phyloP scores from a whole-genome alignment of 2,329 filamentous ascomycete genomes.

The Venturia pyrina region DNA sequence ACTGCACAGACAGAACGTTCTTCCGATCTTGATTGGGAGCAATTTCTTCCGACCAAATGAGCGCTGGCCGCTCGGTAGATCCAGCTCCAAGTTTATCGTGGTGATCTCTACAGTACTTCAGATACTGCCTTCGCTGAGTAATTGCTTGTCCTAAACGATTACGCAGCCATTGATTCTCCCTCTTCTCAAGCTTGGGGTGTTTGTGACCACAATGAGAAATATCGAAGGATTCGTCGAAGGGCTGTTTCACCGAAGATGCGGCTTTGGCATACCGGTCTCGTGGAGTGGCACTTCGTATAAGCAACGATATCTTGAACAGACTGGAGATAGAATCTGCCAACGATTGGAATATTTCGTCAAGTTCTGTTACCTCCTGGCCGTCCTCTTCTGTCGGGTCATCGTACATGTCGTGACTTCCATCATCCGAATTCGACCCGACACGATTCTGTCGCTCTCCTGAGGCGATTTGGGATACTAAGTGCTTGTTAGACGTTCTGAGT shows the following conservation, averaged over 20 bases:
- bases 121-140: conserved; percentile 18
- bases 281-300: conserved; percentile 18
- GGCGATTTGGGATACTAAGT: conserved; percentile 14
- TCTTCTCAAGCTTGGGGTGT: conserved; percentile 16
- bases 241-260: conserved; percentile 12
- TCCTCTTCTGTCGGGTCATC: background rate
- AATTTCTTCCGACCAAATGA: background rate
- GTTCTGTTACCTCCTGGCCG: conserved; percentile 14
- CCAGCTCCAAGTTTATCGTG: conserved; percentile 13
- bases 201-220: conserved; percentile 19
- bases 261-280: conserved; percentile 20
- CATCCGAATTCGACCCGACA: background rate
- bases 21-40: background rate
- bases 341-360: conserved; percentile 17
- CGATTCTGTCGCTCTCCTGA: conserved; percentile 15
- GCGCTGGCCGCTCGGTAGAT: background rate
- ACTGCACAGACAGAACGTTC: background rate
- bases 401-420: background rate
- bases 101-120: conserved; percentile 19
- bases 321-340: conserved; percentile 17
- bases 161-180: conserved; percentile 16
- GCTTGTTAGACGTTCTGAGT: background rate
- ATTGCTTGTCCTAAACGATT: conserved; percentile 19
- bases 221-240: conserved; percentile 17
- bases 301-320: conserved; percentile 20